These are phyloP conservation scores for Phlebopus sp. DNA, from an alignment of 1,284 basidiomycete genomes.

Conservation along the genomic window DNA sequence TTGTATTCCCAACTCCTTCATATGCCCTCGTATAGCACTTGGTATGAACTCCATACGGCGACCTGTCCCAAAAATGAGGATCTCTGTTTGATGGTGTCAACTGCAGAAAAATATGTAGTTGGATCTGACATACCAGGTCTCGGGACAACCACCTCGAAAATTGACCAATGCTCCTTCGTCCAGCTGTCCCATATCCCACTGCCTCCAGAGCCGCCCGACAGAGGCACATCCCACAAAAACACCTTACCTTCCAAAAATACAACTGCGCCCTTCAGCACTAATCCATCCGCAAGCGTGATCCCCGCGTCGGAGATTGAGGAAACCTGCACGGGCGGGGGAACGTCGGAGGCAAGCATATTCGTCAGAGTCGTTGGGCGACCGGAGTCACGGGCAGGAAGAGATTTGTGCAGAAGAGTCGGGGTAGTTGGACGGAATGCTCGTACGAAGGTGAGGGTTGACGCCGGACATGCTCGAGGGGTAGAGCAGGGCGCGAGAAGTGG, in stretches of 20 bases:
- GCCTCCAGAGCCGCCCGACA: slow-evolving; percentile 7
- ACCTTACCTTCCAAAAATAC: slow-evolving; percentile 86
- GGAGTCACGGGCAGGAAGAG: slow-evolving; percentile 4
- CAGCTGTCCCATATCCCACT: slow-evolving; percentile 55
- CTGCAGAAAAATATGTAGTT: background rate
- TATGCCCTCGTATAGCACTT: slow-evolving; percentile 59
- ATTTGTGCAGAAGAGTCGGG: slow-evolving; percentile 19
- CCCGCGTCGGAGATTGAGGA: slow-evolving; percentile 57
- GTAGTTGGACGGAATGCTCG: background rate
- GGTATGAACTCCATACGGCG: slow-evolving; percentile 71
- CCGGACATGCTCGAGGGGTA: no score
- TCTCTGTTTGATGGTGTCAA: slow-evolving; percentile 53
- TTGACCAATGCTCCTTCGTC: slow-evolving; percentile 68
- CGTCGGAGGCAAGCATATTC: slow-evolving; percentile 71
- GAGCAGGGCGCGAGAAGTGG: no score
- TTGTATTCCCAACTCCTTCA: slow-evolving; percentile 82
- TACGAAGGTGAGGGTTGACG: no score
- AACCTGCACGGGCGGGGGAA: slow-evolving; percentile 69
- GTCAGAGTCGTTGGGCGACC: slow-evolving; percentile 42
- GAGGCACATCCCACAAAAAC: slow-evolving; percentile 87
- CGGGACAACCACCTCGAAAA: slow-evolving; percentile 81
- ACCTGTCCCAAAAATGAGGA: slow-evolving; percentile 89
- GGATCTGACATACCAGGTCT: slow-evolving; percentile 68
- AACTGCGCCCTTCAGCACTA: slow-evolving; percentile 73
- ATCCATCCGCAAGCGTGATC: slow-evolving; percentile 70